Conservation (phyloP, 2,329 filamentous ascomycete genomes). For the Colletotrichum sp. region DNA sequence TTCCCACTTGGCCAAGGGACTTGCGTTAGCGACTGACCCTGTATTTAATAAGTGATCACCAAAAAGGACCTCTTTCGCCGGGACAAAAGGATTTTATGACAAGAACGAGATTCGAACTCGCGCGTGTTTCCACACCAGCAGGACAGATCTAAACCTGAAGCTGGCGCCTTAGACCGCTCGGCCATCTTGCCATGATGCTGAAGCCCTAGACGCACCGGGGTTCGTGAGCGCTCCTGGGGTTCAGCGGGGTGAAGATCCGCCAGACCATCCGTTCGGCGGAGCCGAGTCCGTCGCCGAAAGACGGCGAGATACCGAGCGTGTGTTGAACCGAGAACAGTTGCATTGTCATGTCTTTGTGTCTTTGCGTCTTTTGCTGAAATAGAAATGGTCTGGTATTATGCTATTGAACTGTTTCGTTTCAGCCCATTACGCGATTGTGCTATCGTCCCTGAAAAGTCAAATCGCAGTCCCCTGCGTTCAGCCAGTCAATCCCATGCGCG, state of each 20-base stretch:
- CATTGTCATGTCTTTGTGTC: neutral
- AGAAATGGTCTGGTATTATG: neutral
- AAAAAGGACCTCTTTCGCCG: neutral
- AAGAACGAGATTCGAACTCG: constrained; percentile 18
- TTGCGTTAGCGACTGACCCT: neutral
- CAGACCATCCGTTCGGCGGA: neutral
- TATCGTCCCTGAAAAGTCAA: neutral
- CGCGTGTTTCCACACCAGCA: constrained; percentile 17
- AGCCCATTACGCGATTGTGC: neutral
- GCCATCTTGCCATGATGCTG: constrained; percentile 5
- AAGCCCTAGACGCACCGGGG: neutral
- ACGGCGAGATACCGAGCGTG: neutral
- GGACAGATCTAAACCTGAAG: neutral
- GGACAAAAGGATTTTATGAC: neutral
- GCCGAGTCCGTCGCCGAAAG: neutral
- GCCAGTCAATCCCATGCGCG: neutral
- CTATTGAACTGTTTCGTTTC: neutral
- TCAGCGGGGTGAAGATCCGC: neutral
- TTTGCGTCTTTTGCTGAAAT: too few relatives aligned
- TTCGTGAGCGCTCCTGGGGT: neutral
- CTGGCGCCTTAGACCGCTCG: constrained; percentile 20
- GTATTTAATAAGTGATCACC: neutral
- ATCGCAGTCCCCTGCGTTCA: neutral
- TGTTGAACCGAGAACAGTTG: neutral
- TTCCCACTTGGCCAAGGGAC: neutral